Evolutionary conservation across 495 filamentous ascomycete genomes (phyloP), one percentile per base, ranked within the genome.

Genomic region (Aspergillus egyptiacus): DNA sequence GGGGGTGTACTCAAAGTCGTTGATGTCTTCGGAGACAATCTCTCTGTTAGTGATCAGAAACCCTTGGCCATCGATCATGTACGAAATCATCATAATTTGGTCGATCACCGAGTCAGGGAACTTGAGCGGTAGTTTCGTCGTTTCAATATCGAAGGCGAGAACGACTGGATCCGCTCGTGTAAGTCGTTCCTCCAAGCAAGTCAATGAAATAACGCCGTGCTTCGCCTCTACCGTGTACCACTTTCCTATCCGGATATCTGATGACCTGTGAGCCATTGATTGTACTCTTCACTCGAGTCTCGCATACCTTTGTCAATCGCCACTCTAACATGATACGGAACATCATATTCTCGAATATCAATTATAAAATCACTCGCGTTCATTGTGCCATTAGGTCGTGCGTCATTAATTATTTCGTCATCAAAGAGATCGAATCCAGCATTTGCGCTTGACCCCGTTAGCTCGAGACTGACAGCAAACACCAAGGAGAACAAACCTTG

Each of bases 1-100:
- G 1, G 93, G 93, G 0, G 91, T 96, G 61, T 99, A 99, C 55
- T 99, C 93, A 59, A 99, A 99, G 65, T 99, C 94, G 35, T 84
- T 74, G 55, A 99, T 99, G 62, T 99, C 90, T 63, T 97, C 91
- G 0, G 94, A 96, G 9, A 99, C 89, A 48, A 99, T 94, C 66
- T 97, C 91, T 53, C 94, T 81, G 64, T 99, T 99, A 5, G 94
- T 99, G 62, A 99, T 96, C 5, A 99, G 70, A 62, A 99, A 97
- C 11, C 93, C 93, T 68, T 96, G 91, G 1, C 94, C 93, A 58
- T 99, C 93, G 54, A 99, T 97, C 93, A 99, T 99, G 70, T 97
- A 99, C 13, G 94, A 97, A 57, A 99, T 94, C 93, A 99, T 99
- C 91, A 99, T 99, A 56, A 99, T 84, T 67, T 95, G 93, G 69